Percentiles rank a stretch among this genome's conserved stretches.
These are phyloP conservation scores for Exophiala sp. DNA, from an alignment of 2,329 filamentous ascomycete genomes.

Conservation along the genomic window DNA sequence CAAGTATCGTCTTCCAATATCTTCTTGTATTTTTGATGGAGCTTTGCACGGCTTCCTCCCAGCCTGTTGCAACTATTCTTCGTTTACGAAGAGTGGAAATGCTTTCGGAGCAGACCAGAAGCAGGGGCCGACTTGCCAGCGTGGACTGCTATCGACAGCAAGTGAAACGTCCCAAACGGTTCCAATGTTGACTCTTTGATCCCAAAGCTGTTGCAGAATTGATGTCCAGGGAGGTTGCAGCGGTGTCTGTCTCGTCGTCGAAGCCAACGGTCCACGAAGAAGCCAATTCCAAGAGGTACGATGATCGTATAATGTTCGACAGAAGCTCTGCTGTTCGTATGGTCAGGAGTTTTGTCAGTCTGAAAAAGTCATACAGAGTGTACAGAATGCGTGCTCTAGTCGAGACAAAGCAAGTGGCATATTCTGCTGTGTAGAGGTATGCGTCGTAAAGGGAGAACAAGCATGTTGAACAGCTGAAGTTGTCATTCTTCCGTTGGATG, in stretches of 20 bases:
- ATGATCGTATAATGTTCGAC: not conserved
- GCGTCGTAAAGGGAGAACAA: not conserved
- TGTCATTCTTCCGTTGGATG: not conserved
- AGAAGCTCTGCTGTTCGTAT: not conserved
- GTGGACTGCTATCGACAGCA: too few relatives aligned
- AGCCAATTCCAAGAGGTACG: not conserved
- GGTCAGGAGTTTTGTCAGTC: not conserved
- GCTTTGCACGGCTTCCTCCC: too few relatives aligned
- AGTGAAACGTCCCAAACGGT: too few relatives aligned
- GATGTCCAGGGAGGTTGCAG: not conserved
- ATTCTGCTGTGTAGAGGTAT: not conserved
- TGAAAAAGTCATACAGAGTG: constrained; percentile 11
- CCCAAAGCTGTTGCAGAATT: not conserved
- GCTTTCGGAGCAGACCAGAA: not conserved
- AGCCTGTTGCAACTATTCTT: too few relatives aligned
- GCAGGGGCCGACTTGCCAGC: not conserved
- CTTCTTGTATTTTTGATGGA: too few relatives aligned
- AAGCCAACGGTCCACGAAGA: not conserved
- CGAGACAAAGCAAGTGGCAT: constrained; percentile 5
- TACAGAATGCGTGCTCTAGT: constrained; percentile 7
- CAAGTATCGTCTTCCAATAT: too few relatives aligned
- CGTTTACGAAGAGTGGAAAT: too few relatives aligned
- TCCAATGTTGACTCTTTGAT: too few relatives aligned
- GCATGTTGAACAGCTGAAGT: not conserved
- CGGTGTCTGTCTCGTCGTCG: not conserved